Base-by-base conservation (phyloP, 257 asterid genomes). In the Verbascum thapsus region DNA sequence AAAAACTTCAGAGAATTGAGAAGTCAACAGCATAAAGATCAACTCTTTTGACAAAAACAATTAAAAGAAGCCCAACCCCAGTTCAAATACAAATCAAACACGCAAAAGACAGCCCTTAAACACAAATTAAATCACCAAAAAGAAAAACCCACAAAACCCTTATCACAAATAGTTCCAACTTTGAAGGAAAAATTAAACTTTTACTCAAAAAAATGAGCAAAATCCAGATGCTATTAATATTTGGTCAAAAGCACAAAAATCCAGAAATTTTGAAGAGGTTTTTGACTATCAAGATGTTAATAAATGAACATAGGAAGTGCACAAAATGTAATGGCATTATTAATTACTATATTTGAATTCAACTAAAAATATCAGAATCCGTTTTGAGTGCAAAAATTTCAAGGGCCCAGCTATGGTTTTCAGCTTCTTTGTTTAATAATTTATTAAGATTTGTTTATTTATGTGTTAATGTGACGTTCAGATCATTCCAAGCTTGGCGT, bases 401-500 rank as follows among this genome's bases (percentile, higher is more conserved):
- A 66, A 74, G 72, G 85, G 76, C 78, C 80, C 70, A 48, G 61
- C 44, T 70, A 67, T n/a, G 23, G 54, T 59, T 56, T 41, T 57
- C 19, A 63, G 62, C 50, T 67, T 40, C 59, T 59, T 61, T 56
- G 23, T 71, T 74, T 66, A 66, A 53, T 26, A 26, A 26, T 26
- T 1, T 70, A 63, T 66, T 37, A 40, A 63, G 50, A 70, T 41
- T 71, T 64, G 72, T 76, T 43, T 61, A 52, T 66, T 30, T 47
- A 6, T 26, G 67, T 20, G 59, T 49, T 64, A 37, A 76, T 58
- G 85, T 82, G 88, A 80, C 83, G 84, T 84, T 68, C 80, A 77
- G 72, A 74, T 54, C 76, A 64, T 78, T 63, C 86, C 92, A 82
- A 86, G 77, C 72, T 60, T 35, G 48, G 73, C 88, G 86, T 85